phyloP scores from a whole-genome alignment of 2,329 filamentous ascomycete species.

The Keithomyces neogunnii region DNA sequence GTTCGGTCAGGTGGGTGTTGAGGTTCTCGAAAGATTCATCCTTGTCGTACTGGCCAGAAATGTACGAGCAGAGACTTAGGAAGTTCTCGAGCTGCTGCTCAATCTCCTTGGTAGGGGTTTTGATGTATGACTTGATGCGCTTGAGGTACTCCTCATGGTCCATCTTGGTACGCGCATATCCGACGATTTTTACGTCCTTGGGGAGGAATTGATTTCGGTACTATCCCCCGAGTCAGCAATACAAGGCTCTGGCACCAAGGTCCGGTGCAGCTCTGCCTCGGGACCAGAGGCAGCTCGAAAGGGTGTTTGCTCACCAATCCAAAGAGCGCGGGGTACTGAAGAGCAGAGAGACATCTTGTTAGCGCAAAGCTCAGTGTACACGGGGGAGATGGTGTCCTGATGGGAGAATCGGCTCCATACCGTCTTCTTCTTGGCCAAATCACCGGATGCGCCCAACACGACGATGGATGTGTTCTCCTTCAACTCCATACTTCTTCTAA shows the following conservation, averaged over 20 bases:
- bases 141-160: slow-evolving; percentile 92
- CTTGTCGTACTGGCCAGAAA: slow-evolving; percentile 96
- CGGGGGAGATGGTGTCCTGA: slow-evolving; percentile 3
- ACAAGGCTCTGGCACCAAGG: not conserved
- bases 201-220: slow-evolving; percentile 98
- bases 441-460: slow-evolving; percentile 92
- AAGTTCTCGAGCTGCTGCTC: slow-evolving; percentile 94
- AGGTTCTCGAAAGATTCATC: slow-evolving; percentile 88
- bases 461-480: slow-evolving; percentile 98
- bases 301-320: slow-evolving; percentile 64
- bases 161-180: slow-evolving; percentile 99
- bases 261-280: too few species aligned
- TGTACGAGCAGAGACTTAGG: slow-evolving; percentile 78
- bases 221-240: slow-evolving; percentile 33
- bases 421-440: slow-evolving; percentile 99
- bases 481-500: slow-evolving; percentile 73
- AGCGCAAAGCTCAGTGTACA: slow-evolving; percentile 8
- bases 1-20: slow-evolving; percentile 73
- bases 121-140: slow-evolving; percentile 96
- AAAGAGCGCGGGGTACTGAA: slow-evolving; percentile 89
- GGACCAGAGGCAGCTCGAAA: not conserved
- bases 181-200: slow-evolving; percentile 92
- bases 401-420: slow-evolving; percentile 39
- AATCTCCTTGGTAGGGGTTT: slow-evolving; percentile 94
- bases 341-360: slow-evolving; percentile 11